Base-by-base conservation (phyloP, 768 basidiomycete species). In the Pulveroboletus sp. region DNA sequence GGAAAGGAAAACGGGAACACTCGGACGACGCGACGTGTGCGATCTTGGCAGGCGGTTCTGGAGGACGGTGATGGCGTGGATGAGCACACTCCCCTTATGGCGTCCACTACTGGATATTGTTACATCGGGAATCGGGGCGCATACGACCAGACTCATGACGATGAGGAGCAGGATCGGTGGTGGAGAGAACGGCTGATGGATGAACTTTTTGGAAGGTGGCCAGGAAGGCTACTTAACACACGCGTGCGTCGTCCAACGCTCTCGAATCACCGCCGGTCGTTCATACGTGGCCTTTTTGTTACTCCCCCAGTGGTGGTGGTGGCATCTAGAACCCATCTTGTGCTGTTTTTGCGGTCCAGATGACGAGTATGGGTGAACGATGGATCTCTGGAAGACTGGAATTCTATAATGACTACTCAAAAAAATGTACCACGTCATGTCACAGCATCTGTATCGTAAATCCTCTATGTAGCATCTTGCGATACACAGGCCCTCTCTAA, bases 301-400 rank as follows among this genome's bases (percentile, higher is more conserved):
- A 45, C 33, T 21, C 21, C 30, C 5, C 14, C 55, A 90, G 89
- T 90, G 89, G 88, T 92, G 89, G 89, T 81, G 83, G 83, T 86
- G 84, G 85, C 79, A 81, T 47, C 45, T 86, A 1, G 80, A 85
- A 57, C 79, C 82, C 5, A 62, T 85, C 17, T 45, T 86, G 9
- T 82, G 80, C 58, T 89, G 84, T 65, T 74, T 75, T 45, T 84
- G 80, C 26, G 52, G 78, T 30, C 71, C 76, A 13, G 86, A 87
- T 8, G 72, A 75, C 3, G 81, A 83, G 10, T 8, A n/a, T 21
- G 21, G 21, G 21, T 21, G 39, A 68, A 71, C 30, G 49, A 57
- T 41, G n/a, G 4, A 42, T 39, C 39, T 46, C 6, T 35, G 30
- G 3, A 17, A 1, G n/a, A 35, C 15, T 21, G 17, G 24, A 21